Evolutionary conservation across 1,284 basidiomycete genomes (phyloP).

Genomic region (Fomitopsis betulina): DNA sequence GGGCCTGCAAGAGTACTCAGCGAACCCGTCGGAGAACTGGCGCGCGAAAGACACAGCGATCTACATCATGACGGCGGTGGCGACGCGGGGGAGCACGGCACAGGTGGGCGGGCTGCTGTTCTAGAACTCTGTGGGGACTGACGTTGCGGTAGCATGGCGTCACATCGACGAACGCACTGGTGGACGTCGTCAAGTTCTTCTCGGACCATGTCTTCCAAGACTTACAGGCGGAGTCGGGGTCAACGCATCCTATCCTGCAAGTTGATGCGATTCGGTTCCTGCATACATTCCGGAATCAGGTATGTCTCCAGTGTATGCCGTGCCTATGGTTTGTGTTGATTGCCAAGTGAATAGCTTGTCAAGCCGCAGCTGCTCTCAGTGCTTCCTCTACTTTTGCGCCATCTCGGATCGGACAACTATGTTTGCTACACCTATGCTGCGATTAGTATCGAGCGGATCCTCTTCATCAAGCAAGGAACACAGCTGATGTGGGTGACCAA

Average conservation of each 20-base stretch:
- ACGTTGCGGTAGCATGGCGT: slow-evolving; percentile 68
- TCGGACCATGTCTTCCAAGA: slow-evolving; percentile 89
- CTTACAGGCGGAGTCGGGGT: slow-evolving; percentile 66
- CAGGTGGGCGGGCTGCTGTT: slow-evolving; percentile 46
- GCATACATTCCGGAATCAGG: slow-evolving; percentile 94
- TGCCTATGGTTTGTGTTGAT: neutral
- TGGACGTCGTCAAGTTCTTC: slow-evolving; percentile 96
- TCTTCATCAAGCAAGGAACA: slow-evolving; percentile 81
- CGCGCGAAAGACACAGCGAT: slow-evolving; percentile 96
- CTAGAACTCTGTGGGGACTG: no score
- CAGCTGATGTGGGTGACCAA: slow-evolving; percentile 37
- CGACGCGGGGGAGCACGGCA: slow-evolving; percentile 81
- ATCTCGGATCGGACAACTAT: slow-evolving; percentile 78
- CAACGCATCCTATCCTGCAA: slow-evolving; percentile 86
- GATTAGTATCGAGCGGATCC: slow-evolving; percentile 84
- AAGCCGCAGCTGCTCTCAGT: slow-evolving; percentile 94
- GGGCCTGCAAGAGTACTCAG: slow-evolving; percentile 67
- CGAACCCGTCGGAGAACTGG: slow-evolving; percentile 74
- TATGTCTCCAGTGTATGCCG: slow-evolving; percentile 20
- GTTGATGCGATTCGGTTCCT: slow-evolving; percentile 96
- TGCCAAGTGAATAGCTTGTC: slow-evolving; percentile 57
- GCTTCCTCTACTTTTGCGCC: slow-evolving; percentile 83
- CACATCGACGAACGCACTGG: slow-evolving; percentile 87
- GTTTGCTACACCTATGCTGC: slow-evolving; percentile 89
- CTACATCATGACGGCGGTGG: slow-evolving; percentile 89